Base-by-base conservation (phyloP, 306 rosid genomes). In the Cucurbita ficifolia region DNA sequence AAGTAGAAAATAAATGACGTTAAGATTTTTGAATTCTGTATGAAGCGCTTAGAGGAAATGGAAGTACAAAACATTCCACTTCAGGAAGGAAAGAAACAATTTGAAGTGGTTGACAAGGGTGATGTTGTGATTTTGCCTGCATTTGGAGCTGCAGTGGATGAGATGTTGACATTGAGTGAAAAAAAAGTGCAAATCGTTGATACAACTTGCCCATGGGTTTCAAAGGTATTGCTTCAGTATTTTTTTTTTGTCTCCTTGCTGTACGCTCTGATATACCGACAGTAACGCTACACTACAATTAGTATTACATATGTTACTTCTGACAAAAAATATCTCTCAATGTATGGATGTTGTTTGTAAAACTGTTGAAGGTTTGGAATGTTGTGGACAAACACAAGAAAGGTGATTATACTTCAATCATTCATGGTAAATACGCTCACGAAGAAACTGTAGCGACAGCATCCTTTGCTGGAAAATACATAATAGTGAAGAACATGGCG, bases 121-220 rank as follows among this genome's bases (percentile, higher is more conserved):
- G 96, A 95, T 82, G 97, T 95, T 51, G 99, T 95, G 63, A 80
- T 95, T 81, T 88, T 95, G 88, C 99, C 99, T 61, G 97, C 99
- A 67, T 95, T 95, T 61, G 99, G 99, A 57, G 99, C 99, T 17
- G 96, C 87, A 5, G 97, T 95, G 72, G 99, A 95, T 65, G 99
- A 95, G 83, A 91, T 95, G 99, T 78, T 91, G 87, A 56, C 81
- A 70, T 82, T 95, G 84, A 89, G 84, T 72, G 92, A 88, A 42
- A 89, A 86, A 79, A 81, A 83, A 59, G 96, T 91, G 71, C 97
- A 91, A 78, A 89, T 95, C 42, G 97, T 95, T 76, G 99, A 95
- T 79, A 95, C 99, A 60, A 91, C 97, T 81, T 95, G 99, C 70
- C 97, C 99, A 7, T 91, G 99, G 99, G 99, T 95, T 75, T 84